Conservation (phyloP, 305 asterid species). For the Fraxinus paxiana region DNA sequence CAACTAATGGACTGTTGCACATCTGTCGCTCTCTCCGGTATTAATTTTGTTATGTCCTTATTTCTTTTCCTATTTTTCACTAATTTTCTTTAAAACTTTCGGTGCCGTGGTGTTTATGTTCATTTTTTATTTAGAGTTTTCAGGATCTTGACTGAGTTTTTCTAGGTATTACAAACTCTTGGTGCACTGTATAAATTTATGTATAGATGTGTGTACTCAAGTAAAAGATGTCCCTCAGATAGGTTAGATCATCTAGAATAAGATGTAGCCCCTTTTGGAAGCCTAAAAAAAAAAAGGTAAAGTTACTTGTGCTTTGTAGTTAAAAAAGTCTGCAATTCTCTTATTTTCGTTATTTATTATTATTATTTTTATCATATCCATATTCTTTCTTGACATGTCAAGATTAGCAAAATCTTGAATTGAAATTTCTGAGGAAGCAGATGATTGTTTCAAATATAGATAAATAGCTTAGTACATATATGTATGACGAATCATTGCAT, state of each 20-base stretch:
- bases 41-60: conserved; percentile 1
- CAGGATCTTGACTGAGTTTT: not conserved
- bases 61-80: not conserved
- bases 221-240: not conserved
- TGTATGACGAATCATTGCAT: too few relatives aligned
- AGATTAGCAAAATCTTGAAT: not conserved
- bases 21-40: conserved; percentile 64
- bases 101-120: not conserved
- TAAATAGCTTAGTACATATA: too few relatives aligned
- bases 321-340: not conserved
- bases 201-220: not conserved
- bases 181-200: not conserved
- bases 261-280: not conserved
- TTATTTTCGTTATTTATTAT: not conserved
- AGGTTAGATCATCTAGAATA: not conserved
- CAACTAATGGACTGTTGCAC: conserved; percentile 59
- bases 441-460: not conserved
- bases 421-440: not conserved
- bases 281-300: not conserved
- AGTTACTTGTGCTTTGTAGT: not conserved
- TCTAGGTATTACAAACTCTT: not conserved
- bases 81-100: not conserved
- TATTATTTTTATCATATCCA: not conserved
- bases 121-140: not conserved
- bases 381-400: not conserved